Evolutionary conservation across 192 early-diverging fungal species (phyloP).

Genomic region (Gonapodya prolifera): DNA sequence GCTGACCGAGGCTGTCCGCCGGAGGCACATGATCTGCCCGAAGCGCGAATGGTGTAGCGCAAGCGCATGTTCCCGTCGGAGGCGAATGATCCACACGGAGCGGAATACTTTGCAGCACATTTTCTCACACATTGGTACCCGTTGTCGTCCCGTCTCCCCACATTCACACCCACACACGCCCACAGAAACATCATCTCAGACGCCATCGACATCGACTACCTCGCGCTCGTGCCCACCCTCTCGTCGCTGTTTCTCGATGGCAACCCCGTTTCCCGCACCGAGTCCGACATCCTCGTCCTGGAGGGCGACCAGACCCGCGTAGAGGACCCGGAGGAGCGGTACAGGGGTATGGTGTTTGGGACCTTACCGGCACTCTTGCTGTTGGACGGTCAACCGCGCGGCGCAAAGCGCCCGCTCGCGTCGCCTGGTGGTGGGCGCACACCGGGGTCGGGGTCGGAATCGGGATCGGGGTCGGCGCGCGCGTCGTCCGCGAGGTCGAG

Average conservation of each 20-base stretch:
- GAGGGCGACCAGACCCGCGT: not conserved
- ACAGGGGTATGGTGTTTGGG: not conserved
- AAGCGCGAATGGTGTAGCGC: too few relatives aligned
- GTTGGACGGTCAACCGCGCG: not conserved
- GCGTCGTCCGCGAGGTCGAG: too few relatives aligned
- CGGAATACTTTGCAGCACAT: too few relatives aligned
- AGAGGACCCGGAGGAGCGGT: not conserved
- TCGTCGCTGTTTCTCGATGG: not conserved
- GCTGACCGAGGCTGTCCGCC: too few relatives aligned
- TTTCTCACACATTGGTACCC: too few relatives aligned
- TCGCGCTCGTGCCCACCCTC: not conserved
- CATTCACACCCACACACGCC: not conserved
- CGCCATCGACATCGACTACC: not conserved
- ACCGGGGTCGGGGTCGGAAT: not conserved
- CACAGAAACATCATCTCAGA: not conserved
- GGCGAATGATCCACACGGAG: too few relatives aligned
- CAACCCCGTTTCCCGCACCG: not conserved
- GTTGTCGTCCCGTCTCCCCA: too few relatives aligned
- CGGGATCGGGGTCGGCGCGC: too few relatives aligned
- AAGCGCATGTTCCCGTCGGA: too few relatives aligned
- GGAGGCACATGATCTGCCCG: too few relatives aligned
- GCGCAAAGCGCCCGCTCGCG: not conserved
- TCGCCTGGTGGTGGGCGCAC: not conserved
- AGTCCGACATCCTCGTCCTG: not conserved
- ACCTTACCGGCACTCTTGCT: not conserved